Evolutionary conservation across 139 green algal genomes (phyloP), one percentile per base, ranked within the genome.

Genomic region (Chlorella sp.): DNA sequence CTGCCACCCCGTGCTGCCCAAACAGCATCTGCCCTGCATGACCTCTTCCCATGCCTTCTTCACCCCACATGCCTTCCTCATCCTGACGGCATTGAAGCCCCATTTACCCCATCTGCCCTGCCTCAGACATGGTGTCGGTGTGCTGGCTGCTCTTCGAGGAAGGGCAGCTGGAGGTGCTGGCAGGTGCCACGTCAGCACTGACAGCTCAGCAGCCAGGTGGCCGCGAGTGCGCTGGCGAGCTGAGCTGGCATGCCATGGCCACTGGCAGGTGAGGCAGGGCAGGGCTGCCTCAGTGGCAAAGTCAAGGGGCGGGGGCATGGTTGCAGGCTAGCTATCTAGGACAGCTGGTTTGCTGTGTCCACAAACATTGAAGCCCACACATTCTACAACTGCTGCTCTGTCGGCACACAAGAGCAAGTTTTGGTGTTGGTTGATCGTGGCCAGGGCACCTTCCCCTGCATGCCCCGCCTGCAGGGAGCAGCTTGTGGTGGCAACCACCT

Each of bases 121-220:
- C 11, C 36, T 81, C 78, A 75, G 81, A 86, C 19, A 36, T 76
- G 34, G 34, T 73, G n/a, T n/a, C 53, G 0, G 81, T 76, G n/a
- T 34, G 37, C 42, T 75, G 81, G 57, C 57, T 86, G 57, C 57
- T 86, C 15, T 86, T 86, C n/a, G 57, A 75, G 53, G 19, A 75
- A 7, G 57, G 57, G 14, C 57, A 57, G 34, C 36, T 40, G 12
- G 57, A 57, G n/a, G 19, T 86, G 57, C 57, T 86, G 57, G n/a
- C 57, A 16, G 81, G 24, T 19, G 26, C n/a, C 11, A 24, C 34
- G 0, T 60, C 81, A 11, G 81, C 81, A 3, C n/a, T 86, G 19
- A 36, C n/a, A 3, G 22, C 16, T 34, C 22, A 36, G 39, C n/a
- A 24, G 32, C 81, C 81, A 3, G 40, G 30, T 0, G 80, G 80